Conservation (phyloP, 148 eudicot genomes). For the Silene latifolia region DNA sequence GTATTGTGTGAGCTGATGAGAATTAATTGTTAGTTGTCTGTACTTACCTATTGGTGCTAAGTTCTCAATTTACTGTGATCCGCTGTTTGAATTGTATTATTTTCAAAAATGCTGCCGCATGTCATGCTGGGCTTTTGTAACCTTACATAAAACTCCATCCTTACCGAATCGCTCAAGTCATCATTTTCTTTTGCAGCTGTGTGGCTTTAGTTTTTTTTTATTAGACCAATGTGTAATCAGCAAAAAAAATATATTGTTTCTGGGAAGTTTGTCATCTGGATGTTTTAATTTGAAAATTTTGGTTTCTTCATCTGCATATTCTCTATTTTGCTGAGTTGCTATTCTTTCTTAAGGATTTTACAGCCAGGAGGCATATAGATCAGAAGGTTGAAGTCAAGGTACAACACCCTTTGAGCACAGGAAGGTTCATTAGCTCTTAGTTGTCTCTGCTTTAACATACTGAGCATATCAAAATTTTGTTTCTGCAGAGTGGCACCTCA, state of each 20-base stretch:
- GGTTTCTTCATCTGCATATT: background rate
- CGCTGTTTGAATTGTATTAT: background rate
- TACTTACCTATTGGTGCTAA: background rate
- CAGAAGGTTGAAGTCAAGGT: conserved; percentile 86
- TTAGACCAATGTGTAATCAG: background rate
- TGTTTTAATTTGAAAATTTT: background rate
- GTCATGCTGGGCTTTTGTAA: background rate
- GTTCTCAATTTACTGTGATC: background rate
- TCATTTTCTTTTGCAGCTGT: background rate
- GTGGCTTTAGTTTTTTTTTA: background rate
- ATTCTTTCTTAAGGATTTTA: conserved; percentile 54
- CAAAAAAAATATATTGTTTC: background rate
- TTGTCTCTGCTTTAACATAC: conserved; percentile 14
- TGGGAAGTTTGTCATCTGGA: background rate
- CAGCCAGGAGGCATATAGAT: conserved; percentile 55
- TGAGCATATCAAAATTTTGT: background rate
- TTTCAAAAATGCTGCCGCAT: background rate
- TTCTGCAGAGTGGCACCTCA: conserved; percentile 66
- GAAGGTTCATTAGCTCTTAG: background rate
- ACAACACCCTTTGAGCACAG: conserved; percentile 23
- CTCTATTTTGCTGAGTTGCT: background rate
- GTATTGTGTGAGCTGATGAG: background rate
- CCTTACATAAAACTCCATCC: background rate
- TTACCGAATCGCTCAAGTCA: background rate
- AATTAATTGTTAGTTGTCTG: background rate